Percentiles rank a stretch among this genome's conserved stretches.
Evolutionary conservation across 495 filamentous ascomycete genomes (phyloP).

Genomic region (Talaromyces liani): DNA sequence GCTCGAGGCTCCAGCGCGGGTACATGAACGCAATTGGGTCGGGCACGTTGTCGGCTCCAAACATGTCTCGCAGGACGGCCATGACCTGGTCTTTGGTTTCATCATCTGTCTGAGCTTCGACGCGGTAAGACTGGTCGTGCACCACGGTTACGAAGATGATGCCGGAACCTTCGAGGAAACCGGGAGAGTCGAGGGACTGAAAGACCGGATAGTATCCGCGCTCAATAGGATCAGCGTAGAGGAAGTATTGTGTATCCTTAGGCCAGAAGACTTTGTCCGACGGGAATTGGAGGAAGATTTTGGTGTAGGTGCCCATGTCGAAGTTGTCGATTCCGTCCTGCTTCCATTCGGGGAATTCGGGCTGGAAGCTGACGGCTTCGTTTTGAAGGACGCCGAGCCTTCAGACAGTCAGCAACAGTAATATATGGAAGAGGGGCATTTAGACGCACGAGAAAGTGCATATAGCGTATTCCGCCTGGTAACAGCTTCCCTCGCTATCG

Average conservation of each 20-base stretch:
- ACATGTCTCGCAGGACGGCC: constrained; percentile 58
- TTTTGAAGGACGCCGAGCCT: constrained; percentile 61
- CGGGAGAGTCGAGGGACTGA: constrained; percentile 54
- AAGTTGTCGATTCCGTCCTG: constrained; percentile 56
- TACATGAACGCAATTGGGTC: constrained; percentile 64
- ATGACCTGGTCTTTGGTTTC: constrained; percentile 54
- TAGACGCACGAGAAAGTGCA: constrained; percentile 45
- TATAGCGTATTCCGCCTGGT: constrained; percentile 52
- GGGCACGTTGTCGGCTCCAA: constrained; percentile 49
- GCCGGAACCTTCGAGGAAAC: constrained; percentile 55
- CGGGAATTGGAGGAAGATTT: constrained; percentile 67
- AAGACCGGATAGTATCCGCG: constrained; percentile 67
- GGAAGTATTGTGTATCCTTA: constrained; percentile 55
- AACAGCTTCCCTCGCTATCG: constrained; percentile 48
- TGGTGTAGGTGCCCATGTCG: constrained; percentile 71
- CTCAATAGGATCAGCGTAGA: constrained; percentile 56
- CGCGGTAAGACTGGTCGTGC: constrained; percentile 48
- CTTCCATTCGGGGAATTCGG: constrained; percentile 61
- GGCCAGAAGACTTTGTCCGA: constrained; percentile 64
- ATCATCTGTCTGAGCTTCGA: constrained; percentile 57
- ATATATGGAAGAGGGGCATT: background rate
- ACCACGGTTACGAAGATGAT: constrained; percentile 70
- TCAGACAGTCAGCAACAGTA: background rate
- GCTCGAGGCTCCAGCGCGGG: constrained; percentile 59
- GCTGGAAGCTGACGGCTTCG: constrained; percentile 51